phyloP scores from a whole-genome alignment of 1,139 yeast genomes.

The Magnusiomyces suaveolens region DNA sequence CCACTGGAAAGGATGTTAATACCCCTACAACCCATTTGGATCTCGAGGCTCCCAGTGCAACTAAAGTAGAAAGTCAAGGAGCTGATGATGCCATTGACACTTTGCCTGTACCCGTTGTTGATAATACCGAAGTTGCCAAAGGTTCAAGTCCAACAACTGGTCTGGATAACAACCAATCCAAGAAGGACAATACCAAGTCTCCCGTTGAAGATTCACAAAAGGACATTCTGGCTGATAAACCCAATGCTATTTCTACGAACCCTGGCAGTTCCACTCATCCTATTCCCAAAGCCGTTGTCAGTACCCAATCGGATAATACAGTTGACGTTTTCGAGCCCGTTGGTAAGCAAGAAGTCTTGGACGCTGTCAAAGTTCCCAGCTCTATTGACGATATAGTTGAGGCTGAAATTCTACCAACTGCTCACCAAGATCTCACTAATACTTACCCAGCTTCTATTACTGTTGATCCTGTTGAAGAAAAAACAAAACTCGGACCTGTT shows the following conservation, averaged over 20 bases:
- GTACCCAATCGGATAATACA: slow-evolving; percentile 1
- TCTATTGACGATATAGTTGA: slow-evolving; percentile 11
- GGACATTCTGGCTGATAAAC: background rate
- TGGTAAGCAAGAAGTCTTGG: too few species aligned
- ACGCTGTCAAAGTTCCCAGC: too few species aligned
- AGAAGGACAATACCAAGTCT: background rate
- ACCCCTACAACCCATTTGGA: too few species aligned
- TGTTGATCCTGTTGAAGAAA: background rate
- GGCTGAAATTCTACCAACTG: slow-evolving; percentile 11
- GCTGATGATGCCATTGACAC: too few species aligned
- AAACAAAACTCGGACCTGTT: background rate
- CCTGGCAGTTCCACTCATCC: background rate
- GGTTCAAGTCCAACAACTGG: too few species aligned
- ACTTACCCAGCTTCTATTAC: slow-evolving; percentile 5
- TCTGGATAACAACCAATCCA: too few species aligned
- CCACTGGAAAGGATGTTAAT: too few species aligned
- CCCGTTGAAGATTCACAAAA: background rate
- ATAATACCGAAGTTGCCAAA: too few species aligned
- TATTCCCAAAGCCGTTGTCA: background rate
- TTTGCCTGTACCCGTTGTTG: too few species aligned
- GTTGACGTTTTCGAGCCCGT: slow-evolving; percentile 9
- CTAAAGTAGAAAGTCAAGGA: too few species aligned
- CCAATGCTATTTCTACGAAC: background rate
- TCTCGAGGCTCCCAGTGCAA: too few species aligned
- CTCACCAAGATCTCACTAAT: slow-evolving; percentile 12